Evolutionary conservation across 2,329 filamentous ascomycete genomes (phyloP).

Genomic region (Orbilia ellipsospora): DNA sequence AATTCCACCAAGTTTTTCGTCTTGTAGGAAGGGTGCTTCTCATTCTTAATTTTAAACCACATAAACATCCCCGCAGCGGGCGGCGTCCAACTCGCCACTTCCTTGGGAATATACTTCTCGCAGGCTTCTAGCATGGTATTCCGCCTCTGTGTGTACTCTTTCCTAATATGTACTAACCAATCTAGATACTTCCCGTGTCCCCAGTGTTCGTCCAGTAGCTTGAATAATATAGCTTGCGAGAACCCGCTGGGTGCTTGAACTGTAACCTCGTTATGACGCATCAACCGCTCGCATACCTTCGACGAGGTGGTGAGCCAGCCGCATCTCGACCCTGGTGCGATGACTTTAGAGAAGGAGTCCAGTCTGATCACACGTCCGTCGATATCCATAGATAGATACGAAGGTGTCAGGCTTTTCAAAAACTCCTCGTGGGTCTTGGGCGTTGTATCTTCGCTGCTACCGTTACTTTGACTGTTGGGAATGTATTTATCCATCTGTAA

Average conservation of each 20-base stretch:
- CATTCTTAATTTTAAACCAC: conserved; percentile 78
- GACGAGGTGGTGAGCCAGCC: conserved; percentile 92
- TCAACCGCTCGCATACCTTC: conserved; percentile 84
- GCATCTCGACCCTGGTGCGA: conserved; percentile 81
- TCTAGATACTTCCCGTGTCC: conserved; percentile 88
- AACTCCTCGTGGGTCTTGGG: conserved; percentile 77
- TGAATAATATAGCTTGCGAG: conserved; percentile 84
- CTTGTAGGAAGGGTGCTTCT: conserved; percentile 72
- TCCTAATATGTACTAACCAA: conserved; percentile 85
- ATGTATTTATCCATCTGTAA: conserved; percentile 77
- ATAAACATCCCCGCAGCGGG: conserved; percentile 95
- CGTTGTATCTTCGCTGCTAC: conserved; percentile 58
- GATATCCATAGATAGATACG: conserved; percentile 80
- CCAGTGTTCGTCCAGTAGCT: conserved; percentile 93
- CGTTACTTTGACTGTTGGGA: conserved; percentile 16
- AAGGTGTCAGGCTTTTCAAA: conserved; percentile 77
- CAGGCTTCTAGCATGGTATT: conserved; percentile 82
- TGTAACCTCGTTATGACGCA: conserved; percentile 82
- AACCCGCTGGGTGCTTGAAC: conserved; percentile 88
- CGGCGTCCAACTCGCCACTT: conserved; percentile 81
- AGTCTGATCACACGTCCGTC: conserved; percentile 90
- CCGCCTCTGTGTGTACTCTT: conserved; percentile 82
- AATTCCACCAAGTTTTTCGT: conserved; percentile 72
- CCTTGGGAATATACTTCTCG: conserved; percentile 77
- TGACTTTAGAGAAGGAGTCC: conserved; percentile 93